Conservation (phyloP, 2,329 filamentous ascomycete genomes). For the Apiospora koreana region DNA sequence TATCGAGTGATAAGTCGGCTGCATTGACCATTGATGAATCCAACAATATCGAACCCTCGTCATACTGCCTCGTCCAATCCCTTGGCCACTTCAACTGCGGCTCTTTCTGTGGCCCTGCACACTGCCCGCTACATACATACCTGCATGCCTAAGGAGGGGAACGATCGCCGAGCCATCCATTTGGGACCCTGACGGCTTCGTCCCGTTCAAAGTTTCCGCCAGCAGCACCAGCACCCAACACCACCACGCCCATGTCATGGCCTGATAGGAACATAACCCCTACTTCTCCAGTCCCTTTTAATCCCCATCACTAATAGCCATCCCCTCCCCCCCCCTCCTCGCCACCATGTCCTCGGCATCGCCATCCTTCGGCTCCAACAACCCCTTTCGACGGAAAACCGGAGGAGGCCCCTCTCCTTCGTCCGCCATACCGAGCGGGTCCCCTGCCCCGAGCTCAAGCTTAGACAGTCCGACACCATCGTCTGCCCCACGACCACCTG, state of each 20-base stretch:
- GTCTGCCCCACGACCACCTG: conserved; percentile 21
- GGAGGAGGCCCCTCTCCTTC: conserved; percentile 17
- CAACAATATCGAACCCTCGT: not conserved
- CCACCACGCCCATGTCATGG: not conserved
- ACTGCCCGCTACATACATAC: not conserved
- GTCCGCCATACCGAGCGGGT: conserved; percentile 10
- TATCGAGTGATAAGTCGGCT: not conserved
- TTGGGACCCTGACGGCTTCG: conserved; percentile 6
- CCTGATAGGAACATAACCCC: not conserved
- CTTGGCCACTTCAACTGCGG: not conserved
- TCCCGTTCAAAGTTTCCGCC: conserved; percentile 9
- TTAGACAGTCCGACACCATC: conserved; percentile 8
- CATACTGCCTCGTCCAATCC: conserved; percentile 7
- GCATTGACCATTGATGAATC: not conserved
- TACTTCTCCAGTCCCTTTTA: not conserved
- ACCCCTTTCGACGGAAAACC: conserved; percentile 53
- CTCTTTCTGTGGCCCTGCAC: not conserved
- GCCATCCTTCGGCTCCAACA: conserved; percentile 44
- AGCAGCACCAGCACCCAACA: not conserved
- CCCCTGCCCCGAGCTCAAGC: conserved; percentile 10
- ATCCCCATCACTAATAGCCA: conserved; percentile 10
- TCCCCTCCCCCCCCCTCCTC: conserved; percentile 10
- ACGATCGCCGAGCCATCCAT: conserved; percentile 6
- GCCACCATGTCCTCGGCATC: conserved; percentile 37
- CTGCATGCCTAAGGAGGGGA: conserved; percentile 5